Percentiles rank a stretch among this genome's conserved stretches.
phyloP scores from a whole-genome alignment of 352 stramenopile species.

The Globisporangium spiculum region DNA sequence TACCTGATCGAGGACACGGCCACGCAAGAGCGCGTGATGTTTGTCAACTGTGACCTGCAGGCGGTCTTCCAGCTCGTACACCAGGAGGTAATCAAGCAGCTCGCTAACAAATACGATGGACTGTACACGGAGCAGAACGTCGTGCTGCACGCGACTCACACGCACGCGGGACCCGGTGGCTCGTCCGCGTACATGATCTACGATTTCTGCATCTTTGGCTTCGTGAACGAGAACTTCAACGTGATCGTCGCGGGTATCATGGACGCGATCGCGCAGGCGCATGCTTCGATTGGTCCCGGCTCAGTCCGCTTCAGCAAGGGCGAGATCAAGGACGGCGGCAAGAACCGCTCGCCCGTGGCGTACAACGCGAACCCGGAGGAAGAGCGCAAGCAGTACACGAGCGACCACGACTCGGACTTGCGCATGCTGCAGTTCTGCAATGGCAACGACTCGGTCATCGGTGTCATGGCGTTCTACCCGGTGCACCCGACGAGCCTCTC shows the following conservation, averaged over 20 bases:
- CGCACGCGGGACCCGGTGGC: constrained; percentile 68
- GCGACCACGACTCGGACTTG: constrained; percentile 69
- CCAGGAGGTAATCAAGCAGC: constrained; percentile 39
- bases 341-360: constrained; percentile 65
- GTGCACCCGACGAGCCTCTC: constrained; percentile 84
- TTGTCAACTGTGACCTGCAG: constrained; percentile 48
- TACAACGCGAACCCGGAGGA: constrained; percentile 66
- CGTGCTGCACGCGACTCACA: constrained; percentile 77
- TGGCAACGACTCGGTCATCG: constrained; percentile 29
- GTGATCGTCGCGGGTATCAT: constrained; percentile 70
- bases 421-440: constrained; percentile 54
- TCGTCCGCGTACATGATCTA: constrained; percentile 80
- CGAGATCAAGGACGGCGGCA: constrained; percentile 30
- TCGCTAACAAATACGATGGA: constrained; percentile 28
- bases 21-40: constrained; percentile 31
- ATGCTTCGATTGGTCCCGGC: constrained; percentile 42
- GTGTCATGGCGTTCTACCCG: constrained; percentile 67
- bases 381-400: constrained; percentile 50
- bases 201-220: constrained; percentile 43
- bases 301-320: constrained; percentile 37
- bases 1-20: constrained; percentile 48
- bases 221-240: constrained; percentile 55
- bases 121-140: constrained; percentile 68
- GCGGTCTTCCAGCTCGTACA: constrained; percentile 53
- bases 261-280: constrained; percentile 49